phyloP scores from a whole-genome alignment of 495 filamentous ascomycete species.

The Penicillium maclennaniae region DNA sequence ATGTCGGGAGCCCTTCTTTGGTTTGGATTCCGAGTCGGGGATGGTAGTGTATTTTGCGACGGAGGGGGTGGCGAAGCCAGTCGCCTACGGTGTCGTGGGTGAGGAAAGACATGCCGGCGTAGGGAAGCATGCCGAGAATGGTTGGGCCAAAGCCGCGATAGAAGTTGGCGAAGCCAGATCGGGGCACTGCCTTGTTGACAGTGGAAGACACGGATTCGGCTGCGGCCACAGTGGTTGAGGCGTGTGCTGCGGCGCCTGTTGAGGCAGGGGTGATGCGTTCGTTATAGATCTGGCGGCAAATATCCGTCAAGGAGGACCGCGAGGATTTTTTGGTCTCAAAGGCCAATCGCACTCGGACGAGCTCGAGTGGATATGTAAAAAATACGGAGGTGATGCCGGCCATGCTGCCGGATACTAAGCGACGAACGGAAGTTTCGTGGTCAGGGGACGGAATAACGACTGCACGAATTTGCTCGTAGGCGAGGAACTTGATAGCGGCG shows the following conservation, averaged over 20 bases:
- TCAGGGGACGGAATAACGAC: conserved; percentile 63
- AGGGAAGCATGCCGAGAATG: conserved; percentile 88
- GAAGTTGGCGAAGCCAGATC: conserved; percentile 77
- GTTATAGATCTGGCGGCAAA: conserved; percentile 78
- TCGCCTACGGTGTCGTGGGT: conserved; percentile 88
- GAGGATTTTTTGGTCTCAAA: conserved; percentile 79
- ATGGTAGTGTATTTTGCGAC: conserved; percentile 67
- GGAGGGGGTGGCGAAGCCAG: conserved; percentile 62
- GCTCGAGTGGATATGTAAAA: conserved; percentile 90
- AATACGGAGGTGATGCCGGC: conserved; percentile 90
- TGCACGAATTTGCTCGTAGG: conserved; percentile 90
- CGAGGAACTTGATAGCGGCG: conserved; percentile 94
- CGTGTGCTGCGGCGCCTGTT: conserved; percentile 12
- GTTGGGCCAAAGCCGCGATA: conserved; percentile 92
- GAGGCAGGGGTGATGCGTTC: conserved; percentile 52
- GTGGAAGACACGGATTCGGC: conserved; percentile 35
- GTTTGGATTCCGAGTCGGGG: conserved; percentile 33
- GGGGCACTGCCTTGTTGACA: conserved; percentile 47
- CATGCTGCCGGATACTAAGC: conserved; percentile 72
- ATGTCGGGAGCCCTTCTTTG: conserved; percentile 27
- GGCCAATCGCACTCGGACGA: conserved; percentile 86
- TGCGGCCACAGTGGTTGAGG: conserved; percentile 29
- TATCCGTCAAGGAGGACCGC: conserved; percentile 61
- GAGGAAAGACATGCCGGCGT: conserved; percentile 95
- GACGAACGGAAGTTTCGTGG: conserved; percentile 75